phyloP scores from a whole-genome alignment of 371 early-diverging fungal genomes.

The Zychaea mexicana region DNA sequence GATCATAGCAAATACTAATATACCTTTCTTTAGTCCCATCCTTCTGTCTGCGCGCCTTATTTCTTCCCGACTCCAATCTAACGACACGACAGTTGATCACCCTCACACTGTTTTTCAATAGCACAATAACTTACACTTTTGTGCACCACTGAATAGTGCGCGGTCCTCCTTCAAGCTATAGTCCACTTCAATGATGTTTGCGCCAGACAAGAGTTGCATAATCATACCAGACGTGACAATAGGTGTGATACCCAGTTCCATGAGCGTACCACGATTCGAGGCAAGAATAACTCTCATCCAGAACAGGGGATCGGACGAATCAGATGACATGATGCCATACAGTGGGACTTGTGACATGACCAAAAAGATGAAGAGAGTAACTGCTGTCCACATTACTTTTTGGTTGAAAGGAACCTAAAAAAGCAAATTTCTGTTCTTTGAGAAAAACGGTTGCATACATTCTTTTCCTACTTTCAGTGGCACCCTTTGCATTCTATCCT shows the following conservation, averaged over 20 bases:
- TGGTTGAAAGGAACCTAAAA: slow-evolving; percentile 93
- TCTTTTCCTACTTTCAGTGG: too few relatives aligned
- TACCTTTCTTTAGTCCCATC: not conserved
- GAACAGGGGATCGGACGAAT: slow-evolving; percentile 97
- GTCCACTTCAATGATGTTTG: slow-evolving; percentile 98
- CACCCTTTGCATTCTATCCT: slow-evolving; percentile 5
- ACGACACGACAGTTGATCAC: too few relatives aligned
- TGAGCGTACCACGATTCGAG: slow-evolving; percentile 99
- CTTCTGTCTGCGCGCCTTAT: not conserved
- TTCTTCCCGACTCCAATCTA: not conserved
- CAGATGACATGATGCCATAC: slow-evolving; percentile 99
- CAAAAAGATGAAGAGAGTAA: slow-evolving; percentile 97
- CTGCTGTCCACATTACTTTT: slow-evolving; percentile 98
- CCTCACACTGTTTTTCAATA: too few relatives aligned
- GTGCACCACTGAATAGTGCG: slow-evolving; percentile 97
- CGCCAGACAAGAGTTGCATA: slow-evolving; percentile 97
- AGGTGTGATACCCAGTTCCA: slow-evolving; percentile 99
- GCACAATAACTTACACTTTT: slow-evolving; percentile 77
- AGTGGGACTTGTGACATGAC: slow-evolving; percentile 99
- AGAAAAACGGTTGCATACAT: not conserved
- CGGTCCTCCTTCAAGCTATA: slow-evolving; percentile 98
- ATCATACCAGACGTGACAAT: slow-evolving; percentile 99
- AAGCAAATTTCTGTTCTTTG: too few relatives aligned
- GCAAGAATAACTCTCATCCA: slow-evolving; percentile 99
- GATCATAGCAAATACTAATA: slow-evolving; percentile 83